These are phyloP conservation scores for Geranomyces michiganensis DNA, from an alignment of 192 early-diverging fungal genomes.

Conservation along the genomic window DNA sequence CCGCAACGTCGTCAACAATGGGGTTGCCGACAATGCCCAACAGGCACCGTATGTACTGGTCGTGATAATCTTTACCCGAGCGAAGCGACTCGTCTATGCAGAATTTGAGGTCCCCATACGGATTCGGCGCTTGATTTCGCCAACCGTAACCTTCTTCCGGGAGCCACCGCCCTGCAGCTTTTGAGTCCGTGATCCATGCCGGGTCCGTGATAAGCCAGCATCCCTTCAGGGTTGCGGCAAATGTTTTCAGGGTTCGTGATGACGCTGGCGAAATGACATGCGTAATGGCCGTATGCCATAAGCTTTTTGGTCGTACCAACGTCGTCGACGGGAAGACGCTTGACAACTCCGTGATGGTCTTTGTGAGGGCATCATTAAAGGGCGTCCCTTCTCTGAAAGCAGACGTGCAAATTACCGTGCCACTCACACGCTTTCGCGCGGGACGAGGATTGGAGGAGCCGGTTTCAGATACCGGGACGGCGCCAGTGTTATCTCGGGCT, in stretches of 20 bases:
- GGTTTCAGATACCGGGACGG: background rate
- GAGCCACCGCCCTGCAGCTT: background rate
- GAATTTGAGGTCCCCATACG: background rate
- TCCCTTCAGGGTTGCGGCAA: constrained; percentile 9
- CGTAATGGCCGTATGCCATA: background rate
- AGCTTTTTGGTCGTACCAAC: background rate
- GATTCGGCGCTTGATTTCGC: background rate
- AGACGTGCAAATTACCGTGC: background rate
- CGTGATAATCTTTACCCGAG: background rate
- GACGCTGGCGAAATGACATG: constrained; percentile 18
- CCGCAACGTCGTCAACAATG: background rate
- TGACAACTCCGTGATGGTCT: background rate
- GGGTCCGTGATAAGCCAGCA: constrained; percentile 29
- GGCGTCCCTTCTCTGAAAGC: background rate
- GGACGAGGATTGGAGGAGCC: background rate
- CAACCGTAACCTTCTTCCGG: background rate
- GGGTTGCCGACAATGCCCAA: background rate
- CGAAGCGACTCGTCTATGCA: background rate
- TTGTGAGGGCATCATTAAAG: background rate
- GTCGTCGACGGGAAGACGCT: background rate
- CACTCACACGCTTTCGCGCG: background rate
- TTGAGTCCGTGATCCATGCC: constrained; percentile 9
- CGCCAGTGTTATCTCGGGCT: background rate
- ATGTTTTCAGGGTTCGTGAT: constrained; percentile 24
- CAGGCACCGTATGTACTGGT: background rate